These are phyloP conservation scores for Wickerhamomyces sp. DNA, from an alignment of 1,139 yeast genomes.

Conservation along the genomic window DNA sequence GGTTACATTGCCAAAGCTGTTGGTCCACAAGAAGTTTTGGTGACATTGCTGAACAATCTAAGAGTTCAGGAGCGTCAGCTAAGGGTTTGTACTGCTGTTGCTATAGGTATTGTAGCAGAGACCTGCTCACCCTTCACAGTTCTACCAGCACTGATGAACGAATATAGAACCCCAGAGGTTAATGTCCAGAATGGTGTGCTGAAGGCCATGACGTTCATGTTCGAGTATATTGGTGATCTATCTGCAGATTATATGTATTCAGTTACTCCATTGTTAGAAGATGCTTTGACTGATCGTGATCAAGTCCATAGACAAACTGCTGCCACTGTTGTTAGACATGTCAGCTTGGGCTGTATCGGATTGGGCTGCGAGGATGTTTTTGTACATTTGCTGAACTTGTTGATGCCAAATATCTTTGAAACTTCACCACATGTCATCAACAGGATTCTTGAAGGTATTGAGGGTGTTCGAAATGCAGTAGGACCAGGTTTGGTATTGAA, in stretches of 20 bases:
- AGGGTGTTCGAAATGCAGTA: constrained; percentile 63
- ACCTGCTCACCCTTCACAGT: constrained; percentile 92
- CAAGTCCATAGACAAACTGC: constrained; percentile 95
- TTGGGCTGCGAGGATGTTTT: constrained; percentile 70
- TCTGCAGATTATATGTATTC: constrained; percentile 83
- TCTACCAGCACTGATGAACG: constrained; percentile 95
- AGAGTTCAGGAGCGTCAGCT: constrained; percentile 94
- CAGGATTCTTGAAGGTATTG: constrained; percentile 77
- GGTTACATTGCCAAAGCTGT: constrained; percentile 89
- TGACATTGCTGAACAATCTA: constrained; percentile 76
- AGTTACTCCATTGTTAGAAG: constrained; percentile 75
- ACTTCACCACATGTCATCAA: constrained; percentile 92
- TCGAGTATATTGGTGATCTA: constrained; percentile 85
- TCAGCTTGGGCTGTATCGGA: constrained; percentile 79
- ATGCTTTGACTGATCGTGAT: constrained; percentile 88
- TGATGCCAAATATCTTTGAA: constrained; percentile 83
- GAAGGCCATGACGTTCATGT: constrained; percentile 87
- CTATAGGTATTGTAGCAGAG: constrained; percentile 95
- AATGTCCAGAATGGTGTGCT: constrained; percentile 95
- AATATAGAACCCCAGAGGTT: constrained; percentile 85
- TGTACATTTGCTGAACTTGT: constrained; percentile 66
- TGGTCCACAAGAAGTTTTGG: constrained; percentile 94
- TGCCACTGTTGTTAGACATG: constrained; percentile 77
- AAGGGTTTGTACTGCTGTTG: constrained; percentile 96
- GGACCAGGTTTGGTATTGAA: constrained; percentile 75